phyloP scores from a whole-genome alignment of 352 stramenopile species.

The Globisporangium echinulatum region DNA sequence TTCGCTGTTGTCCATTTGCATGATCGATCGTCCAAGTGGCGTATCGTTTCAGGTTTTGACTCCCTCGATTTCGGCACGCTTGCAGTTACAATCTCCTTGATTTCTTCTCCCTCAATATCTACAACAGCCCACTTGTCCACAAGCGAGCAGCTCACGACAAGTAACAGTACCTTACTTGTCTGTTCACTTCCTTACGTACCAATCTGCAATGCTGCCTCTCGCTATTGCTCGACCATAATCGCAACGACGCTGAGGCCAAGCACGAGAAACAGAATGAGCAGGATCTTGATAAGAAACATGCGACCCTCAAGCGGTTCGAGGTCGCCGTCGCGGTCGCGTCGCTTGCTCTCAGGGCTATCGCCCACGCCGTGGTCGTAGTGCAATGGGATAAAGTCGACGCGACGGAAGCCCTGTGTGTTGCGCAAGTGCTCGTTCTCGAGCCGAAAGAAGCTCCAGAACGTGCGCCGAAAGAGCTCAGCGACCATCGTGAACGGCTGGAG shows the following conservation, averaged over 20 bases:
- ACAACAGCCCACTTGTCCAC: too few relatives aligned
- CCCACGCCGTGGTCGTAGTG: constrained; percentile 76
- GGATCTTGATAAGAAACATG: constrained; percentile 46
- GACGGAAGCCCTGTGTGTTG: constrained; percentile 81
- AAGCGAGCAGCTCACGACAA: too few relatives aligned
- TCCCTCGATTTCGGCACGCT: too few relatives aligned
- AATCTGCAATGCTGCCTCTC: too few relatives aligned
- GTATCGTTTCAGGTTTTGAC: too few relatives aligned
- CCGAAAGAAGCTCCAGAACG: constrained; percentile 84
- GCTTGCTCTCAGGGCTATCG: neutral
- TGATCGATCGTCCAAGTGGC: too few relatives aligned
- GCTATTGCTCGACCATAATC: constrained; percentile 36
- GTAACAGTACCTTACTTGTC: too few relatives aligned
- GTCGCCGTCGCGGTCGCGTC: constrained; percentile 26
- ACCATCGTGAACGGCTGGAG: constrained; percentile 85
- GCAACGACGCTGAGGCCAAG: constrained; percentile 41
- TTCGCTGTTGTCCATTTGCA: too few relatives aligned
- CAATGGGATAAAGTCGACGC: constrained; percentile 78
- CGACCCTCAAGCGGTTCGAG: constrained; percentile 35
- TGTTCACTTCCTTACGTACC: too few relatives aligned
- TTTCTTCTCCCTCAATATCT: too few relatives aligned
- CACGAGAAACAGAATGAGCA: constrained; percentile 35
- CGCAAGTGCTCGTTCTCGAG: constrained; percentile 84
- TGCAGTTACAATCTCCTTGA: too few relatives aligned
- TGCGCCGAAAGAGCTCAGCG: constrained; percentile 75